Conservation (phyloP, 176 grass and related monocot species). For the Cocos nucifera region DNA sequence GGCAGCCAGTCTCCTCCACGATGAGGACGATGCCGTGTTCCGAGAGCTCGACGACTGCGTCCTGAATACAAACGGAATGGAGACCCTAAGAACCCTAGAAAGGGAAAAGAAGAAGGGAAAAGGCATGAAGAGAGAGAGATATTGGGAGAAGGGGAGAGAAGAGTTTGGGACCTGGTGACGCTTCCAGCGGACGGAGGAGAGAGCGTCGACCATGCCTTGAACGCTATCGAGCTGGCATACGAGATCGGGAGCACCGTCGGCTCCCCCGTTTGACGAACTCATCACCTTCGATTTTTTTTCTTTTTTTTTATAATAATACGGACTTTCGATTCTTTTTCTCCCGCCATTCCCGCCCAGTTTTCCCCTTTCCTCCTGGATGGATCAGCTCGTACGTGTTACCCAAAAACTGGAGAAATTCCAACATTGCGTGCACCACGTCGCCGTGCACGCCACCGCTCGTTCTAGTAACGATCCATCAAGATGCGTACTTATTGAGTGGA, state of each 20-base stretch:
- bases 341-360: constrained; percentile 6
- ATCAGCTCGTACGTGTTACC: too few species aligned
- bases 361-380: too few species aligned
- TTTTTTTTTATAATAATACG: background rate
- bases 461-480: too few species aligned
- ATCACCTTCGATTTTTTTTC: constrained; percentile 10
- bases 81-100: too few species aligned
- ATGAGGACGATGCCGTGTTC: constrained; percentile 71
- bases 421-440: too few species aligned
- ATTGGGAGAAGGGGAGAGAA: background rate
- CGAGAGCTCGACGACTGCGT: constrained; percentile 68
- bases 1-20: constrained; percentile 77
- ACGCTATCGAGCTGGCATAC: constrained; percentile 65
- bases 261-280: constrained; percentile 41
- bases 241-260: constrained; percentile 46
- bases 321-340: background rate
- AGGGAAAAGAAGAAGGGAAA: too few species aligned
- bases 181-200: constrained; percentile 87
- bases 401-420: too few species aligned
- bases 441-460: too few species aligned
- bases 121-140: background rate
- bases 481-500: too few species aligned
- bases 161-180: constrained; percentile 48
- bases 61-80: constrained; percentile 22
- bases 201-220: constrained; percentile 86